phyloP scores from a whole-genome alignment of 306 rosid genomes.

The Begonia masoniana region DNA sequence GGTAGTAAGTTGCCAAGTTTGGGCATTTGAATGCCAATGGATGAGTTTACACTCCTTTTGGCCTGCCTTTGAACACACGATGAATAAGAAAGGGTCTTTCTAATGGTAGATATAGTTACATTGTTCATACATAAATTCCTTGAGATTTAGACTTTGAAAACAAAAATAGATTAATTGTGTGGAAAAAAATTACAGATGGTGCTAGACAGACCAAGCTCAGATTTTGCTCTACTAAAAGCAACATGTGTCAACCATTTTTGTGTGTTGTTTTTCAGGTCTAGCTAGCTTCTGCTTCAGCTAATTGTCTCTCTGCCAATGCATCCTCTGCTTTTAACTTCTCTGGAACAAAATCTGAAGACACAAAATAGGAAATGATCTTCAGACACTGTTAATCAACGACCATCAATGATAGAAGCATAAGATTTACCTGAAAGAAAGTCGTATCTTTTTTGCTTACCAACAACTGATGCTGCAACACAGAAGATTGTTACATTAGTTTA shows the following conservation, averaged over 20 bases:
- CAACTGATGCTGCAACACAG: slow-evolving; percentile 66
- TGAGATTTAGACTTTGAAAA: neutral
- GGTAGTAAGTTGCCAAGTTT: too few species aligned
- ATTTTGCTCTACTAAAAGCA: too few species aligned
- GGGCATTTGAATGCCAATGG: too few species aligned
- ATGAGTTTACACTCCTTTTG: too few species aligned
- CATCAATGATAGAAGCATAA: neutral
- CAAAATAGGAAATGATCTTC: neutral
- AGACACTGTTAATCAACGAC: too few species aligned
- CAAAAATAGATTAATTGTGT: too few species aligned
- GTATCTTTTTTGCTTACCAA: slow-evolving; percentile 47
- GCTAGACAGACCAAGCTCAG: too few species aligned
- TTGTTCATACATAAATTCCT: too few species aligned
- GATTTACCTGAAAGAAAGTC: slow-evolving; percentile 83
- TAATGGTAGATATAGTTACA: too few species aligned
- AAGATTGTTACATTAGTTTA: neutral
- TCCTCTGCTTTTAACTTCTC: slow-evolving; percentile 62
- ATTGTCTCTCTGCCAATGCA: slow-evolving; percentile 56
- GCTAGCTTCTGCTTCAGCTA: slow-evolving; percentile 19
- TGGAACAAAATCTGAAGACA: slow-evolving; percentile 57
- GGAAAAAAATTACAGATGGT: too few species aligned
- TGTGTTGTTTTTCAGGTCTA: slow-evolving; percentile 14
- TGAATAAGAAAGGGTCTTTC: too few species aligned
- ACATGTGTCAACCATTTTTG: neutral
- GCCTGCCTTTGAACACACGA: too few species aligned